Evolutionary conservation across 169 alveolate species (phyloP).

Genomic region (Cystoisospora suis): DNA sequence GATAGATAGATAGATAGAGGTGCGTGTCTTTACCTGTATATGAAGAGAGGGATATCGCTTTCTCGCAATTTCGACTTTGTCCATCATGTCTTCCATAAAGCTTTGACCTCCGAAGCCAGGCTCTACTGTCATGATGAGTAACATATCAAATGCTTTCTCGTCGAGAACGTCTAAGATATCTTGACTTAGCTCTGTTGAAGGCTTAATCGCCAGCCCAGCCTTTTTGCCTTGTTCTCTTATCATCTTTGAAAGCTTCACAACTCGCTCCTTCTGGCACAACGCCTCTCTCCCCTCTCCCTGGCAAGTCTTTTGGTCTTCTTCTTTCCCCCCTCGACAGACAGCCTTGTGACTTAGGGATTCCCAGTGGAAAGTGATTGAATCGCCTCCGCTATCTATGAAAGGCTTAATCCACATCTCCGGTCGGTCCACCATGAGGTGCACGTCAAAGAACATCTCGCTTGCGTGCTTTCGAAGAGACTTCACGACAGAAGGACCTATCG

Average conservation of each 20-base stretch:
- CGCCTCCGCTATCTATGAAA: conserved; percentile 80
- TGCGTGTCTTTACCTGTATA: conserved; percentile 24
- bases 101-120: conserved; percentile 93
- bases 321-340: conserved; percentile 42
- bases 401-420: conserved; percentile 84
- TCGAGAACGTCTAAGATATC: conserved; percentile 61
- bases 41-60: conserved; percentile 12
- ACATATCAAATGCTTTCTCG: conserved; percentile 72
- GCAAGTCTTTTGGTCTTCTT: not conserved
- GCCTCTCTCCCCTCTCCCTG: not conserved
- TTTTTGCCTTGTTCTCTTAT: conserved; percentile 71
- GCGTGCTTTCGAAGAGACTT: conserved; percentile 72
- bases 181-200: conserved; percentile 72
- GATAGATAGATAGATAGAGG: not conserved
- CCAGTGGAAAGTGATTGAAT: conserved; percentile 82
- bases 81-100: conserved; percentile 85
- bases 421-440: conserved; percentile 84
- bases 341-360: conserved; percentile 77
- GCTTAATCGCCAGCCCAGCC: conserved; percentile 84
- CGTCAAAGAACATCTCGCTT: conserved; percentile 76
- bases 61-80: conserved; percentile 69
- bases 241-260: conserved; percentile 12
- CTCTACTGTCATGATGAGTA: conserved; percentile 90
- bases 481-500: conserved; percentile 85
- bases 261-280: not conserved